These are phyloP conservation scores for Chytridium lagenaria DNA, from an alignment of 371 early-diverging fungal genomes.

Conservation along the genomic window DNA sequence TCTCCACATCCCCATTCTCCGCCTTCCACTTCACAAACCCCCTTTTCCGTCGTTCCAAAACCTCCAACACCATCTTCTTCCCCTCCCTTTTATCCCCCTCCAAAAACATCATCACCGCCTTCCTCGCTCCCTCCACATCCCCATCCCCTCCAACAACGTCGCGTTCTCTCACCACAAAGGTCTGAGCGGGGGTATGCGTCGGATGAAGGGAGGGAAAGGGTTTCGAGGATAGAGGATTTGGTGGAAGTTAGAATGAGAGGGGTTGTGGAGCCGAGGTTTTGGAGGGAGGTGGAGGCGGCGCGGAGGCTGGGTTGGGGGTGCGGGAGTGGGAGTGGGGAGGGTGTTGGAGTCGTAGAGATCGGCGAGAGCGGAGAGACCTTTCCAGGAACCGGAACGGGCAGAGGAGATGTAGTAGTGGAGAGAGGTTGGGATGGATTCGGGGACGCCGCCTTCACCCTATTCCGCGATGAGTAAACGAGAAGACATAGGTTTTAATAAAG, in stretches of 20 bases:
- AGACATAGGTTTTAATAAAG: too few species aligned
- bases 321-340: background rate
- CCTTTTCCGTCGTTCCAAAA: background rate
- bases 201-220: background rate
- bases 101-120: background rate
- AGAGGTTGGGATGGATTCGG: background rate
- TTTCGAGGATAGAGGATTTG: too few species aligned
- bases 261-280: background rate
- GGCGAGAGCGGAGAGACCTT: slow-evolving; percentile 6
- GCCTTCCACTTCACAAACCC: background rate
- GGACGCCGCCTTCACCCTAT: slow-evolving; percentile 20
- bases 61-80: background rate
- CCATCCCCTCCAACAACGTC: background rate
- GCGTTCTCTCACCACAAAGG: background rate
- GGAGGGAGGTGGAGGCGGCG: background rate
- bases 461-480: too few species aligned
- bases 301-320: too few species aligned
- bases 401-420: background rate
- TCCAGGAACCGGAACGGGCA: slow-evolving; percentile 3
- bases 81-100: too few species aligned
- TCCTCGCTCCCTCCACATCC: background rate
- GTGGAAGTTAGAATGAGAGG: too few species aligned
- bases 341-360: too few species aligned
- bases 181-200: too few species aligned
- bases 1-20: slow-evolving; percentile 10